phyloP scores from a whole-genome alignment of 2,329 filamentous ascomycete species.

The Trichoderma sp. region DNA sequence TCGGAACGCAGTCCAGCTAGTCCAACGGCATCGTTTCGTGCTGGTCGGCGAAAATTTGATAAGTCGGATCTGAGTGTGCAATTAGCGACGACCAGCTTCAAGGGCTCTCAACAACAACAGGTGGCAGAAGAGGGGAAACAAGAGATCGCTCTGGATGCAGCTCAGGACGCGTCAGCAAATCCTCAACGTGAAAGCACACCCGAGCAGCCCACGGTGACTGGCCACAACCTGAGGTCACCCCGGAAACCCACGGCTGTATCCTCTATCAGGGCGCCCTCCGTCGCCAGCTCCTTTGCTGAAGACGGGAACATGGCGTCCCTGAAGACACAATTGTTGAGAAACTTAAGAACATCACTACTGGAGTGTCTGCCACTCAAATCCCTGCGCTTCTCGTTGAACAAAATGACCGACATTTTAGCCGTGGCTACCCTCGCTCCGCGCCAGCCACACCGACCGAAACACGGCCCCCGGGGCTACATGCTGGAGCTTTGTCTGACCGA shows the following conservation, averaged over 20 bases:
- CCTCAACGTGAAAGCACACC: neutral
- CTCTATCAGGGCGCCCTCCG: slow-evolving; percentile 30
- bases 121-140: neutral
- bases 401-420: slow-evolving; percentile 53
- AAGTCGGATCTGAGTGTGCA: slow-evolving; percentile 28
- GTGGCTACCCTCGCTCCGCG: slow-evolving; percentile 52
- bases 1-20: slow-evolving; percentile 8
- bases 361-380: slow-evolving; percentile 53
- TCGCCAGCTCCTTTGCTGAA: slow-evolving; percentile 26
- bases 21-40: slow-evolving; percentile 5
- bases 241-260: neutral
- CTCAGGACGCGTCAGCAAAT: slow-evolving; percentile 14
- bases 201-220: neutral
- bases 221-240: slow-evolving; percentile 8
- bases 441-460: slow-evolving; percentile 53
- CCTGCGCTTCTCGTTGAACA: slow-evolving; percentile 49
- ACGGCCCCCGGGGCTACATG: slow-evolving; percentile 58
- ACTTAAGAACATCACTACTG: slow-evolving; percentile 48
- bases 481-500: slow-evolving; percentile 59
- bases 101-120: slow-evolving; percentile 24
- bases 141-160: slow-evolving; percentile 26
- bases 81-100: slow-evolving; percentile 24
- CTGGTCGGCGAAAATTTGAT: slow-evolving; percentile 6
- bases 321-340: slow-evolving; percentile 47
- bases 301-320: slow-evolving; percentile 36